phyloP scores from a whole-genome alignment of 2,329 filamentous ascomycete genomes.

The Botrytis aclada region DNA sequence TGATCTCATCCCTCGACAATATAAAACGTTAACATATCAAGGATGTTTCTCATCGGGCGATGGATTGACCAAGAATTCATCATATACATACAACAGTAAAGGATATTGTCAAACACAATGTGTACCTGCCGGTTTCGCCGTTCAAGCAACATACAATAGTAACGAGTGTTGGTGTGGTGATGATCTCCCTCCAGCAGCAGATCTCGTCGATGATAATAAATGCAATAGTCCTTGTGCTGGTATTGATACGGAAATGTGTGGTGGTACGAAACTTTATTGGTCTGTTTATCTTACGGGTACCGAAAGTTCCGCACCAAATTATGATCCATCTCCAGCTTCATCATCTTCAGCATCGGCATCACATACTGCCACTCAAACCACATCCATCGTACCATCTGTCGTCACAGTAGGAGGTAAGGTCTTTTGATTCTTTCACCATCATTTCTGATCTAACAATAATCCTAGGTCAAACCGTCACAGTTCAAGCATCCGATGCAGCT shows the following conservation, averaged over 20 bases:
- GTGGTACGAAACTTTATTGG: constrained; percentile 28
- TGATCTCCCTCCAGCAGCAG: constrained; percentile 29
- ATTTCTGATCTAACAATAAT: neutral
- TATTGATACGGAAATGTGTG: constrained; percentile 34
- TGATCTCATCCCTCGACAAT: neutral
- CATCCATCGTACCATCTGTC: constrained; percentile 28
- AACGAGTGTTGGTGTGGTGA: constrained; percentile 37
- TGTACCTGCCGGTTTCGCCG: constrained; percentile 22
- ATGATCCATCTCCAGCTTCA: constrained; percentile 20
- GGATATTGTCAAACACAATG: constrained; percentile 33
- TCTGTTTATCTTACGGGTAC: constrained; percentile 34
- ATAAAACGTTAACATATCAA: constrained; percentile 21
- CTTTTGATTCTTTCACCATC: neutral
- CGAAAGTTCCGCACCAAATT: constrained; percentile 23
- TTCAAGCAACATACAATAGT: constrained; percentile 30
- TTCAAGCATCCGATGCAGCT: constrained; percentile 29
- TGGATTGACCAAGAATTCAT: constrained; percentile 30
- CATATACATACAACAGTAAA: constrained; percentile 33
- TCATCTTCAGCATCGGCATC: constrained; percentile 20
- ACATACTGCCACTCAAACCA: constrained; percentile 23
- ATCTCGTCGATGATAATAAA: constrained; percentile 23
- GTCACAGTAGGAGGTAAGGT: constrained; percentile 30
- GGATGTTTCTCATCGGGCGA: constrained; percentile 34
- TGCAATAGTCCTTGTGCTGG: constrained; percentile 35
- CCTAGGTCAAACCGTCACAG: constrained; percentile 33